Percentiles rank a stretch among this genome's conserved stretches.
phyloP scores from a whole-genome alignment of 106 monocot species.

The Acorus gramineus region DNA sequence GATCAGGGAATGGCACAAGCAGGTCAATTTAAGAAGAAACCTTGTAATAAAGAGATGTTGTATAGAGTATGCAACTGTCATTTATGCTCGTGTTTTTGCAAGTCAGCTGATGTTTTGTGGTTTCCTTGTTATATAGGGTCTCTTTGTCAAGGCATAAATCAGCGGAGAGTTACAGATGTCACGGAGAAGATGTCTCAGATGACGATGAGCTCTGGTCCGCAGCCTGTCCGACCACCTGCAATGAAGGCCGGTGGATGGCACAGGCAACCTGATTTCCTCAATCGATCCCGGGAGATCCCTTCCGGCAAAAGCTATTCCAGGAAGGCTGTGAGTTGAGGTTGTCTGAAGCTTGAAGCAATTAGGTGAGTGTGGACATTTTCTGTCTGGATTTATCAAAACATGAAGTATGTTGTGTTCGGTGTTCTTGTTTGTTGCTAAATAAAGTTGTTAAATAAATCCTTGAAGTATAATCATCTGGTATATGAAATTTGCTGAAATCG shows the following conservation, averaged over 20 bases:
- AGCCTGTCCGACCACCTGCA: constrained; percentile 8
- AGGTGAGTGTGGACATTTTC: not conserved
- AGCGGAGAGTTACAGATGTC: constrained; percentile 12
- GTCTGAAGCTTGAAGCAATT: not conserved
- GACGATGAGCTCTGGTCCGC: constrained; percentile 22
- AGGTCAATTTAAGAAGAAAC: too few species aligned
- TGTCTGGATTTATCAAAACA: too few species aligned
- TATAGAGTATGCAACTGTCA: too few species aligned
- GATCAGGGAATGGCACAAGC: too few species aligned
- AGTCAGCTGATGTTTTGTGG: not conserved
- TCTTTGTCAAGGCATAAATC: constrained; percentile 10
- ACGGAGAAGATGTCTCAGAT: constrained; percentile 36
- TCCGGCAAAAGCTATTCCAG: constrained; percentile 28
- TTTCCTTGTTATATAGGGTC: not conserved
- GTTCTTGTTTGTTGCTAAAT: too few species aligned
- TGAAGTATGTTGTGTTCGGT: too few species aligned
- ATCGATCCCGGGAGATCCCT: constrained; percentile 22
- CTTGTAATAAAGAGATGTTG: too few species aligned
- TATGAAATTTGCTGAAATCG: too few species aligned
- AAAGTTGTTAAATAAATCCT: too few species aligned
- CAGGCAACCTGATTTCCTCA: constrained; percentile 12
- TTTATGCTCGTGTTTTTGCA: too few species aligned
- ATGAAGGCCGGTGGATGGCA: constrained; percentile 76
- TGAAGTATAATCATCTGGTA: too few species aligned
- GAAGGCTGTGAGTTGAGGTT: constrained; percentile 21